These are phyloP conservation scores for Cyclocybe cylindracea DNA, from an alignment of 768 basidiomycete genomes.

Conservation along the genomic window DNA sequence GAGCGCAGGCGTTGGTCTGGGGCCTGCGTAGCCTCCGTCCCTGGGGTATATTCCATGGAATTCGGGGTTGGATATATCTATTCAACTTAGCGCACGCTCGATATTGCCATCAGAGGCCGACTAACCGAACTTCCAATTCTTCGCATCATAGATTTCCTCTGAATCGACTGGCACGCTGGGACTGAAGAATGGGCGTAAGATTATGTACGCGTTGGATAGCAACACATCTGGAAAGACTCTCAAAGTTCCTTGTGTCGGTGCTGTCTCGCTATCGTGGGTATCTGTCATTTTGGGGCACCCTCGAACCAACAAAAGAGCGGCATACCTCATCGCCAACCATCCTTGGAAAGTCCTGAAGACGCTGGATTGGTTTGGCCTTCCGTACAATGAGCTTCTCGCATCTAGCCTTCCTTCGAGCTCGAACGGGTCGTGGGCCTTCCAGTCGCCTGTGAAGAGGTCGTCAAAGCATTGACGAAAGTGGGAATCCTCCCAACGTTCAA, in stretches of 20 bases:
- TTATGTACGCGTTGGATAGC: constrained; percentile 70
- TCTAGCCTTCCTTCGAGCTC: constrained; percentile 58
- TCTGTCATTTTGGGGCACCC: not conserved
- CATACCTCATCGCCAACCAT: constrained; percentile 71
- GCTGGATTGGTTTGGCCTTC: constrained; percentile 51
- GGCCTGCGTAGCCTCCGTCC: constrained; percentile 42
- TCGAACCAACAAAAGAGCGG: not conserved
- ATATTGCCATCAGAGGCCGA: not conserved
- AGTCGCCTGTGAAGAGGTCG: constrained; percentile 61
- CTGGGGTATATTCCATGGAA: constrained; percentile 51
- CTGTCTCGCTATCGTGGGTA: constrained; percentile 51
- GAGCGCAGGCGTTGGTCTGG: constrained; percentile 48
- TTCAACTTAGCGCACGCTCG: not conserved
- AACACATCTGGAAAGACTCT: constrained; percentile 67
- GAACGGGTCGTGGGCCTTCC: constrained; percentile 69
- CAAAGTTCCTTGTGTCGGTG: constrained; percentile 68
- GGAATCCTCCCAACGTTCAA: constrained; percentile 76
- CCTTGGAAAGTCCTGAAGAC: constrained; percentile 72
- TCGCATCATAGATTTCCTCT: constrained; percentile 43
- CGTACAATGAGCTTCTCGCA: constrained; percentile 66
- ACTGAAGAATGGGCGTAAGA: constrained; percentile 77
- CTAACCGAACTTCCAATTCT: constrained; percentile 57
- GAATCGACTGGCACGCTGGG: constrained; percentile 41
- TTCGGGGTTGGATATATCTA: constrained; percentile 48
- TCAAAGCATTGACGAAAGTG: constrained; percentile 59